Base-by-base conservation (phyloP, 208 protist genomes). In the Balamuthia mandrillaris region DNA sequence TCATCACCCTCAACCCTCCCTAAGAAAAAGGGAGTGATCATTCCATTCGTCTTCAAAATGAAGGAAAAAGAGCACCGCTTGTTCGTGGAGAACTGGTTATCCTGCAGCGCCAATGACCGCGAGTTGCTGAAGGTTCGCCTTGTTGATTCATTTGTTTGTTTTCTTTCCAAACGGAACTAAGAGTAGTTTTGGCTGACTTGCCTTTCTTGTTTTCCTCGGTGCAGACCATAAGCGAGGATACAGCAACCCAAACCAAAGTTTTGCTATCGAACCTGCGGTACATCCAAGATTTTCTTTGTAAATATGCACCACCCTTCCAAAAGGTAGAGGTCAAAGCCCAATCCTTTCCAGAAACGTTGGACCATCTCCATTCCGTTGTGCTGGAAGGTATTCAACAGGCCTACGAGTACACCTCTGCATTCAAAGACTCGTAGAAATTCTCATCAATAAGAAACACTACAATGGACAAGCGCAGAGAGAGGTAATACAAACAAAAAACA, bases 41-140 rank as follows among this genome's bases (percentile, higher is more conserved):
- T 90, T 9, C 88, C 88, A 42, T 82, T 90, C 78, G 70, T 90
- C 1, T 65, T 90, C 12, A 82, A 68, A 21, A 51, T 90, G n/a
- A 77, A 86, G 4, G 65, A 74, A 29, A 51, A 65, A 9, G 83
- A 89, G 58, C 88, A 90, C 42, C 84, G 29, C 2, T 42, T 87
- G 21, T 70, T 88, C 21, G 63, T 90, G 21, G 44, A 90, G 51
- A 88, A 90, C 75, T 82, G 54, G 75, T 56, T 90, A 33, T 90
- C 88, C n/a, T 68, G 58, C n/a, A 77, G 60, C 42, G 60, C 82
- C 42, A 51, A 60, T 9, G 84, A 87, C 44, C 33, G 41, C 16
- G 44, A 54, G 27, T 84, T 58, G 37, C 66, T 84, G 2, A n/a
- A 41, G 58, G 79, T 78, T 27, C 9, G 27, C 6, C 3, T 4